Evolutionary conservation across 257 asterid genomes (phyloP), one percentile per base, ranked within the genome.

Genomic region (Solanum neorickii): DNA sequence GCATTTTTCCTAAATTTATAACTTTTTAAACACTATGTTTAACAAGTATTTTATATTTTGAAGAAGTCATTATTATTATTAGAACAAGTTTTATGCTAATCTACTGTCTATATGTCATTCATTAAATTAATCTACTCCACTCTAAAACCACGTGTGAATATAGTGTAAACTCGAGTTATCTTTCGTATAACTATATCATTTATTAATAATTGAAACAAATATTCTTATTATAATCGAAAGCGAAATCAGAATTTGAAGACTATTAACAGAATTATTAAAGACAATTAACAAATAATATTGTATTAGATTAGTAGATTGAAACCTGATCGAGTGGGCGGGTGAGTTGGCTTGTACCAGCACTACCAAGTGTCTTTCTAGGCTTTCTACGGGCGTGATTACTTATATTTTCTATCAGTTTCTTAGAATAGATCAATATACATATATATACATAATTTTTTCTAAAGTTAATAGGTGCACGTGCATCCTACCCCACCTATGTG

Each of bases 391-490:
- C 21, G 1, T 2, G 6, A 1, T 49, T 6, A 49, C 23, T 49
- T 49, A 6, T 49, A 15, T 52, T 52, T 52, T 52, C 10, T 49
- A 1, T 6, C 23, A 49, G 60, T 2, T 49, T 16, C 4, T 52
- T 21, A 56, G 1, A 10, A 18, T 56, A 56, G n/a, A 56, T 7
- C 10, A 4, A 56, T 56, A 1, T 56, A 56, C 11, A 56, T 56
- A 56, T 16, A 52, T 18, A 18, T 3, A 52, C n/a, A 18, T 56
- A 4, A 18, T 18, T 18, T 56, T 52, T 56, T 18, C 0, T 0
- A 0, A 18, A 18, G n/a, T 18, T 56, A 56, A 18, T 0, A 0
- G 0, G 11, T 52, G 10, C 20, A 7, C 10, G 62, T 18, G 62
- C 5, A 33, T 1, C 0, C 35, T 33, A 33, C 5, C 35, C 1